Conservation (phyloP, 768 basidiomycete genomes). For the Infundibulicybe gibba region DNA sequence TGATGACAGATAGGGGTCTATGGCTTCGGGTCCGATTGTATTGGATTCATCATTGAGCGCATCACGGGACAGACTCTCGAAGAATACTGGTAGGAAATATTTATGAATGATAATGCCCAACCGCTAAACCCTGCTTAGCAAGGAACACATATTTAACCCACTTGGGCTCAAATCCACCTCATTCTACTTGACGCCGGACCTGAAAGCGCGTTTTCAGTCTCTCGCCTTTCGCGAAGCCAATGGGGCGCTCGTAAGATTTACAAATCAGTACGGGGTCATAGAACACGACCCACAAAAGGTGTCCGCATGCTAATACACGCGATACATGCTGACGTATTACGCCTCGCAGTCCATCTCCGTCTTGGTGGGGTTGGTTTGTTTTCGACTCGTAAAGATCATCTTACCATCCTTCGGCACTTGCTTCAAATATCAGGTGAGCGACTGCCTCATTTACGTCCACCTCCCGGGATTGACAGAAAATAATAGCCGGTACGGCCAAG, state of each 20-base stretch:
- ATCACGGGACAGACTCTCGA: constrained; percentile 21
- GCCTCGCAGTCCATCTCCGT: constrained; percentile 10
- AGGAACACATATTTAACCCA: constrained; percentile 17
- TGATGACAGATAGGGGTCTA: constrained; percentile 14
- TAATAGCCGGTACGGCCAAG: constrained; percentile 7
- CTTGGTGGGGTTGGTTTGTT: constrained; percentile 12
- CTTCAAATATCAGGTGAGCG: constrained; percentile 7
- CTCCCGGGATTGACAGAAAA: background rate
- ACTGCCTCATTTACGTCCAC: background rate
- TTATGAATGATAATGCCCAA: background rate
- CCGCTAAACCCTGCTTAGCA: constrained; percentile 3
- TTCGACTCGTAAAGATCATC: constrained; percentile 15
- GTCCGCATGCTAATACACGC: background rate
- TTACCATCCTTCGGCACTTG: constrained; percentile 11
- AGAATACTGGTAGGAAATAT: constrained; percentile 19
- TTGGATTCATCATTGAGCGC: constrained; percentile 24
- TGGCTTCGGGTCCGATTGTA: constrained; percentile 16
- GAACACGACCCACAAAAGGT: constrained; percentile 14
- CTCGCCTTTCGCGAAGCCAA: constrained; percentile 8
- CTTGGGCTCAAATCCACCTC: constrained; percentile 13
- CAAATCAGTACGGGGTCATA: constrained; percentile 4
- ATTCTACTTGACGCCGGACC: constrained; percentile 13
- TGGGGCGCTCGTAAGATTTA: constrained; percentile 11
- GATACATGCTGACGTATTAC: background rate
- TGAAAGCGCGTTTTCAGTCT: constrained; percentile 7